These are phyloP conservation scores for Helenozyma rhizophorensis DNA, from an alignment of 805 yeast species.

Conservation along the genomic window DNA sequence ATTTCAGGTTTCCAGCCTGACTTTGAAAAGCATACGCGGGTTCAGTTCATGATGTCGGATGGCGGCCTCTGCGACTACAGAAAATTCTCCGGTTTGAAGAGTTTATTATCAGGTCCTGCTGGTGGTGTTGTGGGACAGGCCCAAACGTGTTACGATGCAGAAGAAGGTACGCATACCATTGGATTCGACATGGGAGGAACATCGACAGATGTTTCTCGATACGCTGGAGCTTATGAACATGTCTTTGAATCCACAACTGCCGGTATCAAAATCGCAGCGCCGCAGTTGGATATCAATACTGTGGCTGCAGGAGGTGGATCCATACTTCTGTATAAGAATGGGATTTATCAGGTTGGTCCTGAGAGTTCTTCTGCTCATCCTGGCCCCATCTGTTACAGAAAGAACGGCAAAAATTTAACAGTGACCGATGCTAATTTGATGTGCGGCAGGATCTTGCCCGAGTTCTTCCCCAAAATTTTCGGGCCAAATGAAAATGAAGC, in stretches of 20 bases:
- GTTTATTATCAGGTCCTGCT: constrained; percentile 93
- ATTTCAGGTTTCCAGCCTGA: constrained; percentile 37
- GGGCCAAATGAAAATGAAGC: constrained; percentile 14
- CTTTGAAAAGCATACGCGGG: constrained; percentile 42
- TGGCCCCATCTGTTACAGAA: constrained; percentile 19
- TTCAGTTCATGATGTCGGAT: constrained; percentile 93
- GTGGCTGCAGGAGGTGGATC: constrained; percentile 47
- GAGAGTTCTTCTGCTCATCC: constrained; percentile 17
- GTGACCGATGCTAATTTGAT: constrained; percentile 18
- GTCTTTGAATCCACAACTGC: constrained; percentile 43
- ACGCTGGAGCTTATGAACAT: constrained; percentile 35
- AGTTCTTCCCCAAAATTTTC: constrained; percentile 16
- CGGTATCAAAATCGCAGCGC: constrained; percentile 41
- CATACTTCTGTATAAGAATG: constrained; percentile 19
- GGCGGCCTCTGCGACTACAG: constrained; percentile 89
- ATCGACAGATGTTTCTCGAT: constrained; percentile 43
- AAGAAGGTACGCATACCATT: constrained; percentile 50
- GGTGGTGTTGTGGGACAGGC: constrained; percentile 97
- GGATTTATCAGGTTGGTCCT: constrained; percentile 17
- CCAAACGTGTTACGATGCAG: constrained; percentile 57
- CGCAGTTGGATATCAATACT: constrained; percentile 41
- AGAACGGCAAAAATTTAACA: constrained; percentile 16
- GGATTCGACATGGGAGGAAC: constrained; percentile 46
- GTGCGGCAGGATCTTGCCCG: constrained; percentile 16
- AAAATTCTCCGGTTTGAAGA: constrained; percentile 79